phyloP scores from a whole-genome alignment of 1,284 basidiomycete species.

The Ganoderma resinaceum region DNA sequence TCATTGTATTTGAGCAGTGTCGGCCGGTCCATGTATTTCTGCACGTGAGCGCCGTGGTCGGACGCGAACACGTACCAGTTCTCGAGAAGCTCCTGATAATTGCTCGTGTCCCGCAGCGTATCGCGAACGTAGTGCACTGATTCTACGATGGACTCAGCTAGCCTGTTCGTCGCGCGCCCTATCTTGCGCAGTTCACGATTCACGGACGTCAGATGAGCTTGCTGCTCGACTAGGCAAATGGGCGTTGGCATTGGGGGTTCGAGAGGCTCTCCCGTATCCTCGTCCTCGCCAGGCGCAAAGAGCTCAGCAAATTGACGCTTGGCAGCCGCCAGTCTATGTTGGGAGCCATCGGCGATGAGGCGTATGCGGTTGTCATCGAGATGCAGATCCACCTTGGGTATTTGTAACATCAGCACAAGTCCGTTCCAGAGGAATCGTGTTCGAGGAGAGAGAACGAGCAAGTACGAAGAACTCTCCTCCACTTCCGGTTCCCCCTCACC shows the following conservation, averaged over 20 bases:
- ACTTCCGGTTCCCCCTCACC: constrained; percentile 59
- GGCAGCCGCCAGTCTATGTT: constrained; percentile 76
- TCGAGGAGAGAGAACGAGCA: constrained; percentile 89
- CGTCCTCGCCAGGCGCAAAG: constrained; percentile 67
- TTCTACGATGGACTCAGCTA: constrained; percentile 93
- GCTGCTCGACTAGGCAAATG: constrained; percentile 80
- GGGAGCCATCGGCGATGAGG: constrained; percentile 89
- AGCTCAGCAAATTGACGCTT: constrained; percentile 82
- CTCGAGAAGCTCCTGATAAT: constrained; percentile 89
- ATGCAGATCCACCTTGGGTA: constrained; percentile 79
- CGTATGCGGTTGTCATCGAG: constrained; percentile 86
- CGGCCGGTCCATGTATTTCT: constrained; percentile 84
- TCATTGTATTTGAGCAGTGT: constrained; percentile 82
- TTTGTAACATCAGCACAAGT: constrained; percentile 76
- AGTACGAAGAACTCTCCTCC: constrained; percentile 70
- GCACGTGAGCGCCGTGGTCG: constrained; percentile 89
- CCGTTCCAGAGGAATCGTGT: constrained; percentile 96
- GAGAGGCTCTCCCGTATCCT: constrained; percentile 53
- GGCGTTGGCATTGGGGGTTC: constrained; percentile 53
- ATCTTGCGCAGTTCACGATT: constrained; percentile 94
- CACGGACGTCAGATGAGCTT: constrained; percentile 91
- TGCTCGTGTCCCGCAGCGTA: constrained; percentile 66
- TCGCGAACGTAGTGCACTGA: constrained; percentile 86
- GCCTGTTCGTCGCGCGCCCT: constrained; percentile 84
- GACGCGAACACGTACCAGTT: constrained; percentile 99